phyloP scores from a whole-genome alignment of 306 rosid species.

The Cucurbita ficifolia region DNA sequence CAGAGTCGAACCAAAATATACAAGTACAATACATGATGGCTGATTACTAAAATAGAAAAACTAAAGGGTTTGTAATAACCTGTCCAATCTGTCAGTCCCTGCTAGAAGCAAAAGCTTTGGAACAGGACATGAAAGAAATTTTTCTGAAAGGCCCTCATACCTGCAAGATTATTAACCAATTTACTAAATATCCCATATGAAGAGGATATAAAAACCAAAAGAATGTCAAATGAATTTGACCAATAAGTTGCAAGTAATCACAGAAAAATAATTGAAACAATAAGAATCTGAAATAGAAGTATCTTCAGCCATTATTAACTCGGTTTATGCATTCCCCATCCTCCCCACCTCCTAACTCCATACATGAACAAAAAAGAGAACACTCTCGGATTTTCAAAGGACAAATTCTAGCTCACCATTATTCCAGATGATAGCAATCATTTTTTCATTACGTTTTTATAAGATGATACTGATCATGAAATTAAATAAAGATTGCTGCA shows the following conservation, averaged over 20 bases:
- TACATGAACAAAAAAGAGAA: not conserved
- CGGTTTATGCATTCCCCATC: not conserved
- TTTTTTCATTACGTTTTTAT: not conserved
- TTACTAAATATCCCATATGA: not conserved
- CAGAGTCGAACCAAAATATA: not conserved
- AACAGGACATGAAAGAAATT: constrained; percentile 57
- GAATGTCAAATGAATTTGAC: not conserved
- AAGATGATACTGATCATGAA: not conserved
- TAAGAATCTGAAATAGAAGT: not conserved
- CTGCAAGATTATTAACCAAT: constrained; percentile 21
- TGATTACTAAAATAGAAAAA: not conserved
- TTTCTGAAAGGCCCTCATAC: constrained; percentile 98
- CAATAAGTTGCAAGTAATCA: not conserved
- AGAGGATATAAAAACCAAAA: not conserved
- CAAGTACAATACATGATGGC: not conserved
- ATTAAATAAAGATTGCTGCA: not conserved
- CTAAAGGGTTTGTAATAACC: constrained; percentile 25
- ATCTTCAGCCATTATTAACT: not conserved
- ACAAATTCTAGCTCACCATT: not conserved
- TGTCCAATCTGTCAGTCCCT: constrained; percentile 95
- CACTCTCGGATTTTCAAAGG: not conserved
- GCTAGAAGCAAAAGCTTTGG: constrained; percentile 90
- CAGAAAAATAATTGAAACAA: not conserved
- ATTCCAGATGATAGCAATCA: not conserved
- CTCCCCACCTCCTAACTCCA: not conserved